These are phyloP conservation scores for Stagonosporopsis tanaceti DNA, from an alignment of 2,329 filamentous ascomycete genomes.

Conservation along the genomic window DNA sequence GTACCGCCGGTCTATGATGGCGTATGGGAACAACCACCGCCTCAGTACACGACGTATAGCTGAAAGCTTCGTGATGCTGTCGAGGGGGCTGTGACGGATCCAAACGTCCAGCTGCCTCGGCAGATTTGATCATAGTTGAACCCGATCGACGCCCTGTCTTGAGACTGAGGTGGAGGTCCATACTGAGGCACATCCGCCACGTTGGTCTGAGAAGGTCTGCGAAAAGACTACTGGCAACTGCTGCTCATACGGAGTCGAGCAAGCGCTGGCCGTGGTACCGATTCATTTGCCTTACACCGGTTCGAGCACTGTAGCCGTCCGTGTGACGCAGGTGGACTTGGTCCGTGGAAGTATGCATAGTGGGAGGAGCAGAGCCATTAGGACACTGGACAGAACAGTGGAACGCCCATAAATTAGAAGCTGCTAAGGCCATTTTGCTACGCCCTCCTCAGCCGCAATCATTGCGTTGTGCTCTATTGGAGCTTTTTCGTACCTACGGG, in stretches of 20 bases:
- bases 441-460: too few species aligned
- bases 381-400: background rate
- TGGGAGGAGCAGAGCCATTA: background rate
- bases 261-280: too few species aligned
- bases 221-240: background rate
- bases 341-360: background rate
- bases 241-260: constrained; percentile 1
- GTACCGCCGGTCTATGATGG: constrained; percentile 15
- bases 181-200: constrained; percentile 1
- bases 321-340: background rate
- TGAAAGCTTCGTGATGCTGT: background rate
- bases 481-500: constrained; percentile 29
- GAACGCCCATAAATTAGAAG: background rate
- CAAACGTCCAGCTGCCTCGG: background rate
- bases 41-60: background rate
- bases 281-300: background rate
- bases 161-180: background rate
- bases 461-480: background rate
- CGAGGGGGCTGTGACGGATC: background rate
- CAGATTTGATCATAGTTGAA: constrained; percentile 5
- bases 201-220: background rate
- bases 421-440: background rate
- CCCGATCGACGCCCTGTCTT: background rate
- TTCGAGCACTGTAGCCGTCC: background rate
- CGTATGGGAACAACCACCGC: constrained; percentile 8